Conservation (phyloP, 1,284 basidiomycete genomes). For the Ceratobasidium theobromae region DNA sequence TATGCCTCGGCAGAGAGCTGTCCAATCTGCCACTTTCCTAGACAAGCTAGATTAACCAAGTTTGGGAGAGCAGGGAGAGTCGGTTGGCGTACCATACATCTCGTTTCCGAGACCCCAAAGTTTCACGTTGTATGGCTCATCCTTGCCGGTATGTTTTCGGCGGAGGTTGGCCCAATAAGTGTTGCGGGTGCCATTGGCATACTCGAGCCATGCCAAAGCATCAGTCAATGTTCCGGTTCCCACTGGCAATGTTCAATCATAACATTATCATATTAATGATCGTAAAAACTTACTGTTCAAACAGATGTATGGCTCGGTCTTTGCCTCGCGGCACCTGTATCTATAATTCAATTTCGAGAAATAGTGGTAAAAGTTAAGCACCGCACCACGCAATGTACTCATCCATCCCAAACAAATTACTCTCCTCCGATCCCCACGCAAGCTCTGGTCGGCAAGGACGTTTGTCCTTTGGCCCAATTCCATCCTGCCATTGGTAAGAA, state of each 20-base stretch:
- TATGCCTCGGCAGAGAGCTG: constrained; percentile 61
- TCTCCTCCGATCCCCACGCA: constrained; percentile 66
- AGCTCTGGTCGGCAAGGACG: constrained; percentile 61
- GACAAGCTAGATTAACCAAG: constrained; percentile 38
- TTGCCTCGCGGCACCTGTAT: constrained; percentile 48
- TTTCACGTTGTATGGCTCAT: constrained; percentile 58
- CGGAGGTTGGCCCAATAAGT: constrained; percentile 57
- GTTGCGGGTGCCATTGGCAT: constrained; percentile 57
- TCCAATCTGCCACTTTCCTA: constrained; percentile 65
- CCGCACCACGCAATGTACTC: constrained; percentile 47
- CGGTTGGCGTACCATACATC: constrained; percentile 38
- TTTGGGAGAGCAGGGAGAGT: neutral
- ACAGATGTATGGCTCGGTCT: constrained; percentile 61
- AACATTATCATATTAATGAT: neutral
- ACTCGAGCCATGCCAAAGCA: constrained; percentile 66
- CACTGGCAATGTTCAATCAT: constrained; percentile 42
- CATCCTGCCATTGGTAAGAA: constrained; percentile 69
- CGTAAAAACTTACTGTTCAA: constrained; percentile 49
- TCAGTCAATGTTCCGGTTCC: constrained; percentile 64
- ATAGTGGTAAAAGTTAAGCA: neutral
- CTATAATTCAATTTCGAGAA: neutral
- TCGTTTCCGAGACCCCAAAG: constrained; percentile 50
- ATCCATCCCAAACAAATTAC: constrained; percentile 65
- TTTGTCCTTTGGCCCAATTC: constrained; percentile 56
- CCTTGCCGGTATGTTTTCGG: constrained; percentile 57